Evolutionary conservation across 2,329 filamentous ascomycete genomes (phyloP).

Genomic region (Penicillium sp.): DNA sequence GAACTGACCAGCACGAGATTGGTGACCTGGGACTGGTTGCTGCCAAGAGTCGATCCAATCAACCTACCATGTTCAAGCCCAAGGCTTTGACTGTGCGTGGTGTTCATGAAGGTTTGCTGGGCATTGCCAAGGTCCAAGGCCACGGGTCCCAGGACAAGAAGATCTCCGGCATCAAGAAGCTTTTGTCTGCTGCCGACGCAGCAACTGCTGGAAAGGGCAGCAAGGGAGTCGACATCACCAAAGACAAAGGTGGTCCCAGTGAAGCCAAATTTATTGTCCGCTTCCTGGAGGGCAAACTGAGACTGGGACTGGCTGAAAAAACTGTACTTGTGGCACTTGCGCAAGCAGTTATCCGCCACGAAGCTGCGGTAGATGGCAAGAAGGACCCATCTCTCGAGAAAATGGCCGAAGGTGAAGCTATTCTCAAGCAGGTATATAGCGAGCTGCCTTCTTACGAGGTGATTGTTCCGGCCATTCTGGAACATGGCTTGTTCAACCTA

Average conservation of each 20-base stretch:
- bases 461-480: slow-evolving; percentile 84
- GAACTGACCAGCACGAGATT: slow-evolving; percentile 92
- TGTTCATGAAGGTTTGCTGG: slow-evolving; percentile 83
- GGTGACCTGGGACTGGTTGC: slow-evolving; percentile 93
- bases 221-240: slow-evolving; percentile 72
- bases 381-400: slow-evolving; percentile 71
- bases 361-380: slow-evolving; percentile 66
- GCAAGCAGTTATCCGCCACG: slow-evolving; percentile 83
- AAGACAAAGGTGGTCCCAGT: slow-evolving; percentile 89
- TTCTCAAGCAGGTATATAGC: slow-evolving; percentile 88
- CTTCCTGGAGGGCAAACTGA: slow-evolving; percentile 90
- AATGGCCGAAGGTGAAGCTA: slow-evolving; percentile 76
- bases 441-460: slow-evolving; percentile 94
- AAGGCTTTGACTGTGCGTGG: slow-evolving; percentile 83
- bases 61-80: slow-evolving; percentile 97
- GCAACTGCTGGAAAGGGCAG: slow-evolving; percentile 65
- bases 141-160: slow-evolving; percentile 87
- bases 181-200: slow-evolving; percentile 85
- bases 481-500: slow-evolving; percentile 80
- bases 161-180: slow-evolving; percentile 91
- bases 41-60: slow-evolving; percentile 90
- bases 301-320: slow-evolving; percentile 86
- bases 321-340: slow-evolving; percentile 87
- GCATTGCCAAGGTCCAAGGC: slow-evolving; percentile 81
- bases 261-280: slow-evolving; percentile 93